phyloP scores from a whole-genome alignment of 371 early-diverging fungal genomes.

The Haplosporangium sp. region DNA sequence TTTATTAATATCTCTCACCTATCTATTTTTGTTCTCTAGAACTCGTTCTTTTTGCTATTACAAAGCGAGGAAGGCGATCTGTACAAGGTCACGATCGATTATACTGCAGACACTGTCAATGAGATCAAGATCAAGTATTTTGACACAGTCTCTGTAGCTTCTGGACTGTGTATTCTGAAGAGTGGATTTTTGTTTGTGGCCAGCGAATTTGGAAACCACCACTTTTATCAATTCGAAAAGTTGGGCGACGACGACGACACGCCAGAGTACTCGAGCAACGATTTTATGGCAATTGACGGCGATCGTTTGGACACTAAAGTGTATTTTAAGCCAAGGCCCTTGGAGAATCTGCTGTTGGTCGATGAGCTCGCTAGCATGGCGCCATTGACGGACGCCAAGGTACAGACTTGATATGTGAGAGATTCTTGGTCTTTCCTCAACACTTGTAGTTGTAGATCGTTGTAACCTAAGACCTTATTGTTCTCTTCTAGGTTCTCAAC shows the following conservation, averaged over 20 bases:
- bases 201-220: slow-evolving; percentile 91
- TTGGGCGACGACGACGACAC: slow-evolving; percentile 92
- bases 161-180: slow-evolving; percentile 86
- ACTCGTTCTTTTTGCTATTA: slow-evolving; percentile 88
- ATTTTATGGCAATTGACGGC: slow-evolving; percentile 72
- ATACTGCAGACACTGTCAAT: slow-evolving; percentile 72
- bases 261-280: slow-evolving; percentile 78
- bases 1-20: background rate
- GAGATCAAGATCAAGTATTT: slow-evolving; percentile 90
- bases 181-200: slow-evolving; percentile 95
- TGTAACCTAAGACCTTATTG: background rate
- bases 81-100: slow-evolving; percentile 93
- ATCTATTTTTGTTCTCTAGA: slow-evolving; percentile 62
- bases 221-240: slow-evolving; percentile 91
- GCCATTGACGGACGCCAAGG: slow-evolving; percentile 79
- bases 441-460: background rate
- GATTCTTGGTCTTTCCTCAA: too few species aligned
- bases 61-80: slow-evolving; percentile 96
- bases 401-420: slow-evolving; percentile 6
- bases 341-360: slow-evolving; percentile 87
- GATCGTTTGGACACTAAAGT: slow-evolving; percentile 65
- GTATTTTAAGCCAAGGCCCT: slow-evolving; percentile 82
- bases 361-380: slow-evolving; percentile 90
- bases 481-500: slow-evolving; percentile 75
- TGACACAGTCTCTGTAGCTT: slow-evolving; percentile 90